These are phyloP conservation scores for Breviolum minutum DNA, from an alignment of 73 alveolate species.

Conservation along the genomic window DNA sequence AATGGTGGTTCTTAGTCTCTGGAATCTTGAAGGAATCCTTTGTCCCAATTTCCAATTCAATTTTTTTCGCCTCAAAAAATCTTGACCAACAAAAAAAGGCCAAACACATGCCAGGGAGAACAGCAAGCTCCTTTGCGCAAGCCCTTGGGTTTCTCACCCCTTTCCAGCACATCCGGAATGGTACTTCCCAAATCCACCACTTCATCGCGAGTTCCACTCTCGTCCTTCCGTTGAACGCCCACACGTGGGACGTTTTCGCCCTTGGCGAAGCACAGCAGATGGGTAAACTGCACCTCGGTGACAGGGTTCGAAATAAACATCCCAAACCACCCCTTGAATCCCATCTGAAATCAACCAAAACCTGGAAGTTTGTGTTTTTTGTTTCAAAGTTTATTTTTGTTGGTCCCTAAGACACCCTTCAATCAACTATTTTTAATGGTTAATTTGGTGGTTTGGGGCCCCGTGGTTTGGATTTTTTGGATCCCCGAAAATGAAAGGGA, in stretches of 20 bases:
- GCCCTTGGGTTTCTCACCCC: conserved; percentile 63
- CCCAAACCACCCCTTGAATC: neutral
- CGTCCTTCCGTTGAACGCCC: neutral
- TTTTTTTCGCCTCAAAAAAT: too few relatives aligned
- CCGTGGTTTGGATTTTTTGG: too few relatives aligned
- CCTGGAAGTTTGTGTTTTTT: too few relatives aligned
- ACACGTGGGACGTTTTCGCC: neutral
- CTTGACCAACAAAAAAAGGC: neutral
- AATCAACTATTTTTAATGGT: too few relatives aligned
- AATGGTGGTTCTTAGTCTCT: neutral
- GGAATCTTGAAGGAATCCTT: neutral
- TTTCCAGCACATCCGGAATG: conserved; percentile 56
- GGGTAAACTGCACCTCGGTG: conserved; percentile 51
- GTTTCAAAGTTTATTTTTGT: too few relatives aligned
- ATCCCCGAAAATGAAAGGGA: too few relatives aligned
- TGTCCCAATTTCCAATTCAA: neutral
- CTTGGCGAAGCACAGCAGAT: conserved; percentile 61
- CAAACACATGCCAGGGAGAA: conserved; percentile 7
- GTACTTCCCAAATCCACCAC: conserved; percentile 70
- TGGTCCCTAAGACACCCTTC: too few relatives aligned
- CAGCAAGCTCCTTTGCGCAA: conserved; percentile 80
- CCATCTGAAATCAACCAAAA: too few relatives aligned
- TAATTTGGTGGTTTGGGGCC: too few relatives aligned
- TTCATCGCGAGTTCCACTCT: neutral
- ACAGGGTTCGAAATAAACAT: neutral